Conservation (phyloP, 192 early-diverging fungal species). For the Coemansia sp. region DNA sequence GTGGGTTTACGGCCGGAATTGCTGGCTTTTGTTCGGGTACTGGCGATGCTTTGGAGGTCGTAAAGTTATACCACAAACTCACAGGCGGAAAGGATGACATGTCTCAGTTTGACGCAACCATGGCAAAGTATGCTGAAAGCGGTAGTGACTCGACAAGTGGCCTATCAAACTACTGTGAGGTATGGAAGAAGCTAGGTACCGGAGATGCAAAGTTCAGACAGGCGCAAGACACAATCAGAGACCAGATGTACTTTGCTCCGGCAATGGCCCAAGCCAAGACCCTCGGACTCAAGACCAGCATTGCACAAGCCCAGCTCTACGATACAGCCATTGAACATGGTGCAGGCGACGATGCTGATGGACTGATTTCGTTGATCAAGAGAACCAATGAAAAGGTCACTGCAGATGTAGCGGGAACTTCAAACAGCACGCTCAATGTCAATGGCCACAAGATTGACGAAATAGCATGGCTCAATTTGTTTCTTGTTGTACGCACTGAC, state of each 20-base stretch:
- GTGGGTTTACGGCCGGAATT: conserved; percentile 43
- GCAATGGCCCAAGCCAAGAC: conserved; percentile 36
- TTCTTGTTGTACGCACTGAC: conserved; percentile 43
- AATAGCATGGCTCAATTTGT: conserved; percentile 48
- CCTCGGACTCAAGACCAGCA: conserved; percentile 34
- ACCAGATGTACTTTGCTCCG: conserved; percentile 46
- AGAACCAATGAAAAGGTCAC: conserved; percentile 30
- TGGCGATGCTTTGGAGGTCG: conserved; percentile 54
- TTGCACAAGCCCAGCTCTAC: conserved; percentile 55
- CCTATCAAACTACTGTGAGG: conserved; percentile 52
- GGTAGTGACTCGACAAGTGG: conserved; percentile 36
- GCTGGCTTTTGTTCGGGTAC: conserved; percentile 54
- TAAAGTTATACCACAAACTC: conserved; percentile 42
- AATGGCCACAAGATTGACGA: conserved; percentile 45
- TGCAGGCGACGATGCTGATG: conserved; percentile 40
- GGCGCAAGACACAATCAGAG: conserved; percentile 42
- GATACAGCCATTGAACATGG: conserved; percentile 57
- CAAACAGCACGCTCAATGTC: conserved; percentile 38
- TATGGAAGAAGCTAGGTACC: conserved; percentile 49
- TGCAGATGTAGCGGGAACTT: conserved; percentile 9
- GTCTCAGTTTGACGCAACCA: conserved; percentile 21
- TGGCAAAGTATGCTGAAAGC: conserved; percentile 22
- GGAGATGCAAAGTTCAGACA: conserved; percentile 43
- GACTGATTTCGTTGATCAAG: conserved; percentile 27
- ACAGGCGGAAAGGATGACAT: conserved; percentile 44